These are phyloP conservation scores for Telfairia occidentalis DNA, from an alignment of 331 rosid genomes.

Conservation along the genomic window DNA sequence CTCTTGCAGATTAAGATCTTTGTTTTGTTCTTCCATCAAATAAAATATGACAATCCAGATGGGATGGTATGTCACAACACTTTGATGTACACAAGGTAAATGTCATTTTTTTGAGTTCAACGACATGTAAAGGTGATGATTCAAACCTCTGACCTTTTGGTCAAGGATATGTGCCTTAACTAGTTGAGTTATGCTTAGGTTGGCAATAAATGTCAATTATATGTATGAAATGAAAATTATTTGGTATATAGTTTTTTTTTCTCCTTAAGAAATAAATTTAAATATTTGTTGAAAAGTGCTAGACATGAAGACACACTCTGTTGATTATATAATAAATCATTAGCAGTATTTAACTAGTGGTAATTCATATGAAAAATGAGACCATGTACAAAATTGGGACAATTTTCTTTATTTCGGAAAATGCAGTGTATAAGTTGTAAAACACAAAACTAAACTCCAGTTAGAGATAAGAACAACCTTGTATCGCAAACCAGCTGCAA, in stretches of 20 bases:
- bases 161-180: too few species aligned
- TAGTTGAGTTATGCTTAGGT: too few species aligned
- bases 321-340: neutral
- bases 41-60: neutral
- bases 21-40: neutral
- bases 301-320: neutral
- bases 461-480: slow-evolving; percentile 38
- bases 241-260: neutral
- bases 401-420: neutral
- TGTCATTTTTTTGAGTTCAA: too few species aligned
- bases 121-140: too few species aligned
- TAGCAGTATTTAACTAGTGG: neutral
- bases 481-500: slow-evolving; percentile 84
- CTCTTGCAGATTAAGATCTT: neutral
- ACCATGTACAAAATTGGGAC: neutral
- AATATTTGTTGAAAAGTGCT: neutral
- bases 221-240: neutral
- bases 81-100: neutral
- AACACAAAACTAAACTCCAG: neutral
- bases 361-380: neutral
- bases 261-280: neutral
- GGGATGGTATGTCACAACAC: neutral
- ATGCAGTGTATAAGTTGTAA: neutral
- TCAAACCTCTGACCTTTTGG: too few species aligned
- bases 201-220: neutral